Base-by-base conservation (phyloP, 2,329 filamentous ascomycete genomes). In the Scleromitrula shiraiana region DNA sequence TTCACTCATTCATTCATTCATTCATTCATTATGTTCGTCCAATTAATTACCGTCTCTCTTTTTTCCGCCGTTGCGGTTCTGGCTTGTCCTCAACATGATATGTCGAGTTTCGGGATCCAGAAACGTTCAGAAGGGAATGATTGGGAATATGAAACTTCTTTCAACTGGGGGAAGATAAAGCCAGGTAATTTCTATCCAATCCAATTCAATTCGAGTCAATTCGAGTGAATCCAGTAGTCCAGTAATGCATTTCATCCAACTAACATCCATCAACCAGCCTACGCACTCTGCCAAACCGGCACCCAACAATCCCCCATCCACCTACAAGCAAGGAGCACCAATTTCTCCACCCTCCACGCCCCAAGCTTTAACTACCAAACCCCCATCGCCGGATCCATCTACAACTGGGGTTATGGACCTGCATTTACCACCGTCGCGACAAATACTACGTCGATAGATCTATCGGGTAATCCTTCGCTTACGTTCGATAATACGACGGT, bases 241-340 rank as follows among this genome's bases (percentile, higher is more conserved):
- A n/a, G n/a, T n/a, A n/a, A n/a, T n/a, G n/a, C n/a, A n/a, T n/a
- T n/a, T n/a, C 17, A 22, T 20, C 20, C 4, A 22, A 37, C 35
- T 42, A 14, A 47, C 37, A 27, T n/a, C 4, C 5, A 15, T n/a
- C 14, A 5, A 12, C 12, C 52, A 63, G 66, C 65, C 36, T 73
- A 72, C 54, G 57, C 62, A 5, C 59, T 68, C 17, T 76, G 73
- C 62, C 72, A 75, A 53, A 70, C 67, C 14, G 72, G 73, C 29
- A 73, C 70, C 1, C 68, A 72, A 48, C 73, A 76, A 56, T 70
- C 71, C 0, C 73, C 73, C 6, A 75, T 76, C 43, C 62, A 65
- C 0, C 65, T 76, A 7, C n/a, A n/a, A n/a, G n/a, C n/a, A n/a
- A n/a, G n/a, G n/a, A 61, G 2, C 15, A 33, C 68, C 24, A 56